Conservation (phyloP, 2,329 filamentous ascomycete species). For the Microcera coccophila region DNA sequence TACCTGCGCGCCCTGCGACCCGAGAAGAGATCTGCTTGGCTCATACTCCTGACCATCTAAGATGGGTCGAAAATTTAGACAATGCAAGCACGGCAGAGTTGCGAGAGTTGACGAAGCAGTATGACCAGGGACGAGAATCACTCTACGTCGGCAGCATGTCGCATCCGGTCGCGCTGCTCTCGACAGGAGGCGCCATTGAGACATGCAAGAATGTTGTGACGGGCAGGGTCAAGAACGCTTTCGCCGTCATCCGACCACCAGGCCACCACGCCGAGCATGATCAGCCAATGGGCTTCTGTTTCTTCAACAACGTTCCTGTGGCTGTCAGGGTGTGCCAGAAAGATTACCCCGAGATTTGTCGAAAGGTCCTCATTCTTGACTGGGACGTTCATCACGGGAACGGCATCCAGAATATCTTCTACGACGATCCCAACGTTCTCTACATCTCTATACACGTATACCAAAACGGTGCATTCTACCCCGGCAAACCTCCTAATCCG, state of each 20-base stretch:
- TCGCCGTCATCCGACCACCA: constrained; percentile 90
- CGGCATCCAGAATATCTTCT: constrained; percentile 94
- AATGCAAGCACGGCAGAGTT: constrained; percentile 60
- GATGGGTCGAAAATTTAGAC: constrained; percentile 65
- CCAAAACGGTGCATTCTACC: constrained; percentile 79
- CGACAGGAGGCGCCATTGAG: constrained; percentile 90
- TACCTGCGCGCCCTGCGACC: constrained; percentile 72
- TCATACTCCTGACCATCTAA: constrained; percentile 72
- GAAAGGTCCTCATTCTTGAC: constrained; percentile 88
- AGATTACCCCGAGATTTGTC: constrained; percentile 73
- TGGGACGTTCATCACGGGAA: constrained; percentile 86
- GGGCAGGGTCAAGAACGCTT: constrained; percentile 84
- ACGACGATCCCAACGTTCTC: constrained; percentile 87
- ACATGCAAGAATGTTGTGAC: constrained; percentile 87
- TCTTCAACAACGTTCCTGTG: constrained; percentile 97
- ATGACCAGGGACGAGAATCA: constrained; percentile 66
- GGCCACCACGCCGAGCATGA: constrained; percentile 92
- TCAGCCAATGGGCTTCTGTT: constrained; percentile 86
- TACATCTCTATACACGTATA: constrained; percentile 96
- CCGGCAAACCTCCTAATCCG: constrained; percentile 57
- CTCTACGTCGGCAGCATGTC: constrained; percentile 82
- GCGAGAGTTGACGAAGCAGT: constrained; percentile 57
- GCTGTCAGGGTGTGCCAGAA: constrained; percentile 83
- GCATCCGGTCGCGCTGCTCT: constrained; percentile 74
- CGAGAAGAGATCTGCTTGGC: constrained; percentile 75